phyloP scores from a whole-genome alignment of 331 rosid species.

The Malus hybrid region DNA sequence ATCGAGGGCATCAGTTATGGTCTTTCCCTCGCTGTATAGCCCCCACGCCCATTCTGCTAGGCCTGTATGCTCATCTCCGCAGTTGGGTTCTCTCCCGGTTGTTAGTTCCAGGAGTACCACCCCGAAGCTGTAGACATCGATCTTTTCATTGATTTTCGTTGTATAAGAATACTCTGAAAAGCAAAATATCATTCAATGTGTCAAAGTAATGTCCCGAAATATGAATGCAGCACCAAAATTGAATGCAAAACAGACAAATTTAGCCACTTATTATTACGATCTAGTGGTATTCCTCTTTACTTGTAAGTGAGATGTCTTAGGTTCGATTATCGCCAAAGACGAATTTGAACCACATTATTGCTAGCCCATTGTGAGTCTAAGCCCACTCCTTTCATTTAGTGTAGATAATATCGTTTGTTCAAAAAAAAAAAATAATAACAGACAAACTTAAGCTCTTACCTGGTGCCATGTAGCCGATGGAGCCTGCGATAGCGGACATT shows the following conservation, averaged over 20 bases:
- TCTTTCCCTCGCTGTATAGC: conserved; percentile 38
- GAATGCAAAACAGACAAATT: neutral
- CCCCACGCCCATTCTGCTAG: conserved; percentile 81
- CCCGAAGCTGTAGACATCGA: conserved; percentile 75
- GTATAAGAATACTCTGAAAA: conserved; percentile 70
- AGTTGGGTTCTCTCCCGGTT: conserved; percentile 55
- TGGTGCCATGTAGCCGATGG: conserved; percentile 85
- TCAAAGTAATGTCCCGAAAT: neutral
- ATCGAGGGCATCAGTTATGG: conserved; percentile 39
- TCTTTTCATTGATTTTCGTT: conserved; percentile 61
- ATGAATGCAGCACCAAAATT: neutral
- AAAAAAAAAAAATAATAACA: neutral
- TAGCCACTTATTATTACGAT: too few relatives aligned
- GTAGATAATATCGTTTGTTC: too few relatives aligned
- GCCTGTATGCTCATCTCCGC: conserved; percentile 40
- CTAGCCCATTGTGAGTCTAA: too few relatives aligned
- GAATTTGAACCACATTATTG: too few relatives aligned
- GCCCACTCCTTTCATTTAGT: too few relatives aligned
- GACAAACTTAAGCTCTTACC: conserved; percentile 31
- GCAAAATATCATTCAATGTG: neutral
- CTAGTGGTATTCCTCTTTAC: too few relatives aligned
- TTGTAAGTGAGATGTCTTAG: too few relatives aligned
- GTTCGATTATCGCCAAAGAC: too few relatives aligned
- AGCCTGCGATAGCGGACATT: conserved; percentile 65
- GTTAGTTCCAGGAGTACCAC: conserved; percentile 76